phyloP scores from a whole-genome alignment of 805 yeast species.

The Clavispora carvajalis region DNA sequence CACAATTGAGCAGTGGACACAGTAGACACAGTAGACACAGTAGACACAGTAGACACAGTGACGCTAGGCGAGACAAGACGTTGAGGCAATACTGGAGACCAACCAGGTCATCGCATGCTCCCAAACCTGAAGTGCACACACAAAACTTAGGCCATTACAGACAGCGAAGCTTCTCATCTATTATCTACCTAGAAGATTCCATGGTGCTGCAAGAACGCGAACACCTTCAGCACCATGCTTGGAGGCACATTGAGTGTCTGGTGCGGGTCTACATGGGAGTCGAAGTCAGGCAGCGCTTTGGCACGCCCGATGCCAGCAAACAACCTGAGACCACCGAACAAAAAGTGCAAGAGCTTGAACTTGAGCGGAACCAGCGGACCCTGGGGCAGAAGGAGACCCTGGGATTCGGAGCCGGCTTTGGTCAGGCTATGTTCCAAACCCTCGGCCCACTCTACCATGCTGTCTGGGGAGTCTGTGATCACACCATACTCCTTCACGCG shows the following conservation, averaged over 20 bases:
- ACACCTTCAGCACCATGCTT: slow-evolving; percentile 6
- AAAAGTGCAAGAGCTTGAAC: slow-evolving; percentile 4
- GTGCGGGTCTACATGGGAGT: slow-evolving; percentile 7
- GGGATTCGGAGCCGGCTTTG: not conserved
- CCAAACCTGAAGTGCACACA: too few species aligned
- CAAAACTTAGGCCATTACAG: too few species aligned
- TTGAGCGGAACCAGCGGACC: slow-evolving; percentile 1
- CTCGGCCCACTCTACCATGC: slow-evolving; percentile 18
- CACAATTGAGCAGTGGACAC: too few species aligned
- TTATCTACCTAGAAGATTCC: slow-evolving; percentile 8
- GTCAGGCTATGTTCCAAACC: not conserved
- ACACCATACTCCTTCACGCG: slow-evolving; percentile 29
- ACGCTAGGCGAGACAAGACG: too few species aligned
- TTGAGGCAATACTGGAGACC: too few species aligned
- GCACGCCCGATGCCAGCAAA: slow-evolving; percentile 1
- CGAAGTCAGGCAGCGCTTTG: slow-evolving; percentile 4
- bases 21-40: too few species aligned
- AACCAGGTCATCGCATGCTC: too few species aligned
- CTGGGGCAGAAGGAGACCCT: not conserved
- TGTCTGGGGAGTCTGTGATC: slow-evolving; percentile 33
- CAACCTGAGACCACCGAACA: slow-evolving; percentile 3
- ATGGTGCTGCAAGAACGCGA: slow-evolving; percentile 13
- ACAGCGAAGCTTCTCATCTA: too few species aligned
- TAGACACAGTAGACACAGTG: too few species aligned
- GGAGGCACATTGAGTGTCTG: slow-evolving; percentile 5